These are phyloP conservation scores for Trichoderma asperellum DNA, from an alignment of 2,329 filamentous ascomycete species.

Conservation along the genomic window DNA sequence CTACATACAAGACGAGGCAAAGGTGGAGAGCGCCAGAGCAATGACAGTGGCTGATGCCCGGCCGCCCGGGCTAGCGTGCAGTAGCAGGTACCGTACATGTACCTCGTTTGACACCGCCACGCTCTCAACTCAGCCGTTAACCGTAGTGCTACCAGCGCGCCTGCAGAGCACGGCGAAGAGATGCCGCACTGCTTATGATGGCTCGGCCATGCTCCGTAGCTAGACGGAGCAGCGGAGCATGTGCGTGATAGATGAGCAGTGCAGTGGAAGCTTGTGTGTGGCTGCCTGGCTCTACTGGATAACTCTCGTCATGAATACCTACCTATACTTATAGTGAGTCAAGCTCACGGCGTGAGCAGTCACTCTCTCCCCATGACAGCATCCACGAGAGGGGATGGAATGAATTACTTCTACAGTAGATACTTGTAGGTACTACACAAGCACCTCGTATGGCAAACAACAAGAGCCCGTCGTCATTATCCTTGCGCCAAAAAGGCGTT, in stretches of 20 bases:
- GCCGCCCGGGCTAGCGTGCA: conserved; percentile 4
- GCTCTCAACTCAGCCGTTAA: neutral
- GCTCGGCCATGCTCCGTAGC: neutral
- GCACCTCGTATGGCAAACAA: too few relatives aligned
- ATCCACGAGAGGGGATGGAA: too few relatives aligned
- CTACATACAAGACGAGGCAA: neutral
- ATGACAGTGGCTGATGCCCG: conserved; percentile 13
- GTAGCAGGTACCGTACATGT: too few relatives aligned
- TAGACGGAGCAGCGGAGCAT: neutral
- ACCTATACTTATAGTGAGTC: neutral
- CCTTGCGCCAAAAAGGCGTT: neutral
- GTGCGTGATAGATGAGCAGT: neutral
- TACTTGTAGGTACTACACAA: too few relatives aligned
- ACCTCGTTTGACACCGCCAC: conserved; percentile 7
- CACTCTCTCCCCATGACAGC: too few relatives aligned
- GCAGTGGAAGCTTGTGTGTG: neutral
- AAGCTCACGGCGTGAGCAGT: neutral
- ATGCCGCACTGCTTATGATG: neutral
- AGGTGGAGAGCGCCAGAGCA: neutral
- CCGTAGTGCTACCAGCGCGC: neutral
- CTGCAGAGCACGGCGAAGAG: neutral
- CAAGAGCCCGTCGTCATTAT: too few relatives aligned
- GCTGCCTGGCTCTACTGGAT: too few relatives aligned
- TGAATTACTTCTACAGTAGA: too few relatives aligned
- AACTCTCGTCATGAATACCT: neutral